Percentiles rank a stretch among this genome's conserved stretches.
phyloP scores from a whole-genome alignment of 768 basidiomycete species.

The Leucosporidium yakuticum region DNA sequence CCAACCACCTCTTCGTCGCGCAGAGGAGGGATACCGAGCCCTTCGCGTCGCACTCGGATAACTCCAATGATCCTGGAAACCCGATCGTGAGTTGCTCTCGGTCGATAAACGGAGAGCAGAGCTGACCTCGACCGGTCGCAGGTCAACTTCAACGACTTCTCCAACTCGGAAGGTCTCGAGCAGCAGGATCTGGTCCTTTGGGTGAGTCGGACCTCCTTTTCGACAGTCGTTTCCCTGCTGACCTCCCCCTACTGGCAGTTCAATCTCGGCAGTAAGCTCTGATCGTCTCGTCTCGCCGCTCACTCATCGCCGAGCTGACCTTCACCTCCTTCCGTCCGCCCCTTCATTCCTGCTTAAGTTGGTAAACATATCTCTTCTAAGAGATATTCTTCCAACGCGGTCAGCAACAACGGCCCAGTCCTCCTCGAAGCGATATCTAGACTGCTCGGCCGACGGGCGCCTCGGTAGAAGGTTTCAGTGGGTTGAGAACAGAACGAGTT shows the following conservation, averaged over 20 bases:
- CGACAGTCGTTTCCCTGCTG: not conserved
- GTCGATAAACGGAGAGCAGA: too few species aligned
- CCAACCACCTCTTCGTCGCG: slow-evolving; percentile 39
- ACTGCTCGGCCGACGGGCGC: too few species aligned
- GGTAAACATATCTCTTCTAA: too few species aligned
- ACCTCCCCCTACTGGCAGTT: not conserved
- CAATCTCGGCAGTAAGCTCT: not conserved
- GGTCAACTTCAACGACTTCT: slow-evolving; percentile 40
- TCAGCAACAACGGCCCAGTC: too few species aligned
- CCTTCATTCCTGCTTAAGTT: too few species aligned
- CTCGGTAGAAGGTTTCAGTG: too few species aligned
- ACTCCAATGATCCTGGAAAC: slow-evolving; percentile 36
- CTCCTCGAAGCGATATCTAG: too few species aligned
- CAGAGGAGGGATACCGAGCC: slow-evolving; percentile 40
- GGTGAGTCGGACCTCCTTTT: not conserved
- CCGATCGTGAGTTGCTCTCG: slow-evolving; percentile 33
- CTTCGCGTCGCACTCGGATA: slow-evolving; percentile 30
- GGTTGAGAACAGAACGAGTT: too few species aligned
- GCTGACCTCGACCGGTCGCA: too few species aligned
- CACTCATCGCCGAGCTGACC: not conserved
- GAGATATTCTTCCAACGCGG: too few species aligned
- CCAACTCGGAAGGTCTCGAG: slow-evolving; percentile 41
- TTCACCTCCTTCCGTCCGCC: too few species aligned
- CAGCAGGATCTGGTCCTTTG: slow-evolving; percentile 43
- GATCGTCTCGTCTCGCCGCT: too few species aligned